These are phyloP conservation scores for Cystobasidium pallidum DNA, from an alignment of 1,284 basidiomycete genomes.

Conservation along the genomic window DNA sequence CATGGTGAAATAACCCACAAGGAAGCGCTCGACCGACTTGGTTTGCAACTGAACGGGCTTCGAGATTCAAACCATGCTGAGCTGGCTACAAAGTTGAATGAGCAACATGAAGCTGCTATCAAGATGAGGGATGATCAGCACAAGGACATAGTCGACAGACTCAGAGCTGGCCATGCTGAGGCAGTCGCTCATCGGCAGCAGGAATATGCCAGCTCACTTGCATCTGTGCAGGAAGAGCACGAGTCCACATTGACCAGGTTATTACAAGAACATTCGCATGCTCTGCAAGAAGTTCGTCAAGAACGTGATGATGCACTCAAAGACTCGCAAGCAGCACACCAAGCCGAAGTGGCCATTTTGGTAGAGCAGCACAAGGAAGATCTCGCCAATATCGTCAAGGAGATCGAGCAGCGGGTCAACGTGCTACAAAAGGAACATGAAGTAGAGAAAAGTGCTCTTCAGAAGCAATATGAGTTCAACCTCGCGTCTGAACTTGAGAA, in stretches of 20 bases:
- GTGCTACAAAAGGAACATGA: conserved; percentile 10
- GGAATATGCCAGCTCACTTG: conserved; percentile 15
- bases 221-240: conserved; percentile 23
- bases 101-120: conserved; percentile 41
- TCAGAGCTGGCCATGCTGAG: conserved; percentile 30
- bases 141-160: conserved; percentile 1
- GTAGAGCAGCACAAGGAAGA: conserved; percentile 16
- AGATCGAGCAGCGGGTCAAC: background rate
- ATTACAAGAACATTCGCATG: conserved; percentile 18
- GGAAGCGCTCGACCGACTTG: conserved; percentile 70
- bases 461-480: background rate
- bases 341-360: conserved; percentile 32
- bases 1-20: conserved; percentile 67
- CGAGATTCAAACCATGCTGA: conserved; percentile 60
- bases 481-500: background rate
- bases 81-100: conserved; percentile 28
- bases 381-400: conserved; percentile 1
- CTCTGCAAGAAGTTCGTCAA: conserved; percentile 27
- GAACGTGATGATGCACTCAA: conserved; percentile 24
- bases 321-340: conserved; percentile 27
- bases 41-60: conserved; percentile 61
- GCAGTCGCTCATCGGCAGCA: conserved; percentile 1
- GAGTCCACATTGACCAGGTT: conserved; percentile 24
- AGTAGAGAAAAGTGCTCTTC: background rate
- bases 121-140: conserved; percentile 10